These are phyloP conservation scores for Colletotrichum abscissum DNA, from an alignment of 2,329 filamentous ascomycete species.

Conservation along the genomic window DNA sequence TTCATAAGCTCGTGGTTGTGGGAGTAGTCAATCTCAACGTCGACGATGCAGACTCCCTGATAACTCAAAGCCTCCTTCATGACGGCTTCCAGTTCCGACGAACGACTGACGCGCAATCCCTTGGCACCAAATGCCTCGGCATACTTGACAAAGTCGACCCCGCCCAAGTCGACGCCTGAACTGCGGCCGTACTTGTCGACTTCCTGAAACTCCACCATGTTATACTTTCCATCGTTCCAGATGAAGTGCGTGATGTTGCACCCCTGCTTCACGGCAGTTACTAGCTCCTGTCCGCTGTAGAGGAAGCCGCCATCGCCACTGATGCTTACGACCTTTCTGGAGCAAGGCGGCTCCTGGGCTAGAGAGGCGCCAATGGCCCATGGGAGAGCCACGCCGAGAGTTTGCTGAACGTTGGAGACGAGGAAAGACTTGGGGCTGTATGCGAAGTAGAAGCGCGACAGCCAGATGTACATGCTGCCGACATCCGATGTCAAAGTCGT, in stretches of 20 bases:
- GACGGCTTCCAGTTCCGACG: constrained; percentile 52
- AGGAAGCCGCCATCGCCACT: constrained; percentile 61
- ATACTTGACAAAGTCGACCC: constrained; percentile 59
- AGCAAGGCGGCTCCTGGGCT: constrained; percentile 53
- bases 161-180: constrained; percentile 55
- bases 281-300: constrained; percentile 58
- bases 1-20: constrained; percentile 52
- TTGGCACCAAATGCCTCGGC: constrained; percentile 59
- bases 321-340: constrained; percentile 55
- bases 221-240: constrained; percentile 61
- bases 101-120: constrained; percentile 53
- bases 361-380: constrained; percentile 60
- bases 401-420: constrained; percentile 61
- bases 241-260: constrained; percentile 63
- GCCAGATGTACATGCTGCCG: constrained; percentile 61
- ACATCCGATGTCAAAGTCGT: constrained; percentile 58
- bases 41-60: constrained; percentile 56
- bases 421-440: constrained; percentile 56
- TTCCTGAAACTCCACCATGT: constrained; percentile 64
- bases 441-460: constrained; percentile 57
- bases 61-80: constrained; percentile 55
- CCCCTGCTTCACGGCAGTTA: constrained; percentile 56
- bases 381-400: constrained; percentile 58
- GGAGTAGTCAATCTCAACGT: constrained; percentile 58
- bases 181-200: constrained; percentile 60